Base-by-base conservation (phyloP, 2,329 filamentous ascomycete species). In the Fusarium proliferatum region DNA sequence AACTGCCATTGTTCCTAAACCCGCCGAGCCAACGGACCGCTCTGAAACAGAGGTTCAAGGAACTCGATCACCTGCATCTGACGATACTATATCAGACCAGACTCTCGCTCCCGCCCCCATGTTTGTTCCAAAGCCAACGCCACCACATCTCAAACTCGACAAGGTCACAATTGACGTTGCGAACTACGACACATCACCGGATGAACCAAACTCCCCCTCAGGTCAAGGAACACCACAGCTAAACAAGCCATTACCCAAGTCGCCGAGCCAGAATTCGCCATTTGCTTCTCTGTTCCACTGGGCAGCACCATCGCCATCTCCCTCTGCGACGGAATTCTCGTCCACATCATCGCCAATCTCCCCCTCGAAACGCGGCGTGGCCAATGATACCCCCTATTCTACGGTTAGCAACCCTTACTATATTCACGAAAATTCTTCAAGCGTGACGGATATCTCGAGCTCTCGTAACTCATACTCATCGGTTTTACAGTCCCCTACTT, bases 231-330 rank as follows among this genome's bases (percentile, higher is more conserved):
- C 73, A 46, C 83, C 84, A 13, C 82, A 86, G 72, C 83, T 87
- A 46, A 87, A 89, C 80, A 89, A 89, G 72, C 87, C 87, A 33
- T 78, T 88, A 9, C 88, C 88, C 16, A 89, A 84, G 71, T 90
- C 88, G 11, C 88, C 88, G 5, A 81, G 81, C 62, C 87, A 66
- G 79, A 80, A 73, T 81, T 88, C 62, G 80, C 88, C 78, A 80
- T 83, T 89, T 71, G 86, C 86, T 60, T 84, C 81, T 36, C 85
- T 89, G 74, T 89, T 90, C 76, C 86, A 85, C 76, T 90, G 88
- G 88, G 79, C 78, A 53, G 82, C 83, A 60, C 81, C 82, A 48
- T 85, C 86, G 39, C 84, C 86, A 53, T 85, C 86, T 41, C 84
- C 86, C 13, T 84, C 86, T 26, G 81, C 80, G 53, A 87, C 86